Evolutionary conservation across 768 basidiomycete species (phyloP).

Genomic region (Mycena filopes): DNA sequence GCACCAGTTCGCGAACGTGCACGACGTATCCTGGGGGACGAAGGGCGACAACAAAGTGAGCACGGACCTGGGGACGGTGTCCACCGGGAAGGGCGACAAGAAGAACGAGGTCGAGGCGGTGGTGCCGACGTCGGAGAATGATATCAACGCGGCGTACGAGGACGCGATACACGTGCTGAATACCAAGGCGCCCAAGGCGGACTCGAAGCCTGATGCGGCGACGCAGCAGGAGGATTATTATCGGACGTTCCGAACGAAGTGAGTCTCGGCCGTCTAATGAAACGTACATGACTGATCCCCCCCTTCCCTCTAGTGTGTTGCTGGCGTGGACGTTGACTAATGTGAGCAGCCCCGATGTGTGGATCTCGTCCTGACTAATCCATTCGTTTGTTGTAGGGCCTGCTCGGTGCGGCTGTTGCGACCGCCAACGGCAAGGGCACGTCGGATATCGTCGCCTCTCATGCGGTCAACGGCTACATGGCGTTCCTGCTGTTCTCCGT

Average conservation of each 20-base stretch:
- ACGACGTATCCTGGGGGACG: constrained; percentile 96
- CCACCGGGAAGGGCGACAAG: constrained; percentile 60
- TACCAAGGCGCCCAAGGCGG: constrained; percentile 80
- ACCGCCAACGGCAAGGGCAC: constrained; percentile 61
- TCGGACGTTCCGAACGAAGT: constrained; percentile 91
- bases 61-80: constrained; percentile 88
- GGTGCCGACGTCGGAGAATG: constrained; percentile 88
- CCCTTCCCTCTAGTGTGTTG: constrained; percentile 50
- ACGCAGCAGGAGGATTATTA: constrained; percentile 90
- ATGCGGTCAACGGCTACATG: constrained; percentile 87
- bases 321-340: constrained; percentile 92
- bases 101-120: constrained; percentile 89
- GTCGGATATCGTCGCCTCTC: constrained; percentile 52
- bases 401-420: constrained; percentile 78
- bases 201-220: constrained; percentile 65
- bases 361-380: constrained; percentile 13
- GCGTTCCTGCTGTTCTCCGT: constrained; percentile 90
- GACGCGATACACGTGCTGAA: constrained; percentile 87
- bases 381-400: constrained; percentile 52
- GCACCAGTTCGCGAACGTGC: constrained; percentile 87
- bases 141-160: constrained; percentile 90
- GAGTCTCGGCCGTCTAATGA: constrained; percentile 37
- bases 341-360: constrained; percentile 49
- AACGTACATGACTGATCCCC: constrained; percentile 20
- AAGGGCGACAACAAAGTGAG: constrained; percentile 92